Evolutionary conservation across 441 rosid genomes (phyloP).

Genomic region (Euphorbia neoarborescens): DNA sequence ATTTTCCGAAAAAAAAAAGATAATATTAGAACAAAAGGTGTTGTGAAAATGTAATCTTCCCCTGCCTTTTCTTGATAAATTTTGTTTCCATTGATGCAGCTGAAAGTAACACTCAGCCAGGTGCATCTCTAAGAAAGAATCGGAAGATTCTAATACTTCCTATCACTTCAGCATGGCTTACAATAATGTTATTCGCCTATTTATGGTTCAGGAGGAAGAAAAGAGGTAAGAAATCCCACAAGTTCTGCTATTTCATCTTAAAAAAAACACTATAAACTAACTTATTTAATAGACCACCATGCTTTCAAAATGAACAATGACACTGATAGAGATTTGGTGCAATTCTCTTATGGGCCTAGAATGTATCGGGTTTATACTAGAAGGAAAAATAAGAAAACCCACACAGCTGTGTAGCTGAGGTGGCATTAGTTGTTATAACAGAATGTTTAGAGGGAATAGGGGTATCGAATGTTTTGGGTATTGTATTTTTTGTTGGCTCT

Average conservation of each 20-base stretch:
- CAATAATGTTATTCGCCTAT: not conserved
- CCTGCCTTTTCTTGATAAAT: not conserved
- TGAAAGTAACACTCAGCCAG: not conserved
- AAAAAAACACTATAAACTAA: not conserved
- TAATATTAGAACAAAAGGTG: not conserved
- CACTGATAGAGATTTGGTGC: no score
- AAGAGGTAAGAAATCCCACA: conserved; percentile 4
- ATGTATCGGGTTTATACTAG: no score
- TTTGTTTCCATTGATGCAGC: not conserved
- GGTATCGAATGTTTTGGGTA: no score
- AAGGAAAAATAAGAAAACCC: no score
- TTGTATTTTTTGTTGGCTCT: no score
- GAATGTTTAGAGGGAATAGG: no score
- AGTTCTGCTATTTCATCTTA: not conserved
- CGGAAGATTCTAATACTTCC: not conserved
- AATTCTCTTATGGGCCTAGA: no score
- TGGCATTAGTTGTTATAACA: no score
- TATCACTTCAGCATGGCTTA: not conserved
- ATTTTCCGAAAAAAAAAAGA: not conserved
- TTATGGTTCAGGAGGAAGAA: not conserved
- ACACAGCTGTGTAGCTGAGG: no score
- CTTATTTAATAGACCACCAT: not conserved
- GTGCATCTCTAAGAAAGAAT: not conserved
- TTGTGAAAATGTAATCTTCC: not conserved
- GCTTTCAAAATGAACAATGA: not conserved